Evolutionary conservation across 441 rosid species (phyloP), one percentile per base, ranked within the genome.

Genomic region (Bruguiera hainesii): DNA sequence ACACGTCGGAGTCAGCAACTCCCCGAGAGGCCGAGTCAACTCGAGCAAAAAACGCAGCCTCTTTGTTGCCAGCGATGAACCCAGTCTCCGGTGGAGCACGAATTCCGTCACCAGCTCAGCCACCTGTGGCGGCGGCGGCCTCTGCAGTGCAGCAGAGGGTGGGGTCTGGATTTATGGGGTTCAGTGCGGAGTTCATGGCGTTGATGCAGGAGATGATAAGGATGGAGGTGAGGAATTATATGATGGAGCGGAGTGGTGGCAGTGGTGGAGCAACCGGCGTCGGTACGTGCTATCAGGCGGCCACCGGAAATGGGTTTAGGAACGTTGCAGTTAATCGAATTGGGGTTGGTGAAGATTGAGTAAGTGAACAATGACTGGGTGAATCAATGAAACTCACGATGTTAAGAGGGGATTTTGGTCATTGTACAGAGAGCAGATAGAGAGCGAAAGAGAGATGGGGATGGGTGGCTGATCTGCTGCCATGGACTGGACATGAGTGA

Each of bases 151-250:
- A 69, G 66, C 65, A 15, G 55, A 64, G 29, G n/a, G 66, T 28
- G 7, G 63, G 75, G 2, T 33, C 63, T 2, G 77, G 77, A 2
- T 62, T 62, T 56, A 60, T 56, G 25, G 77, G 83, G 68, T 86
- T 86, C 53, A 79, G 71, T 9, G 52, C 78, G 7, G 90, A 90
- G 76, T 79, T 90, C 70, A 79, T 90, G 86, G 80, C 80, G 56
- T 86, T 90, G 75, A 67, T 90, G 87, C 91, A 90, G 64, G 91
- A 88, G 63, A 88, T 88, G 96, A 82, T 90, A 56, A 81, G 81
- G 76, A 81, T 61, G 52, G 96, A 90, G 64, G 96, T 90, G 67
- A 82, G 87, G 77, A 81, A 65, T 60, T 88, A 86, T 71, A 82
- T 90, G 90, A 69, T 81, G 37, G 93, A 87, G 60, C 73, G 80